phyloP scores from a whole-genome alignment of 331 rosid genomes.

The Prunus yedoensis region DNA sequence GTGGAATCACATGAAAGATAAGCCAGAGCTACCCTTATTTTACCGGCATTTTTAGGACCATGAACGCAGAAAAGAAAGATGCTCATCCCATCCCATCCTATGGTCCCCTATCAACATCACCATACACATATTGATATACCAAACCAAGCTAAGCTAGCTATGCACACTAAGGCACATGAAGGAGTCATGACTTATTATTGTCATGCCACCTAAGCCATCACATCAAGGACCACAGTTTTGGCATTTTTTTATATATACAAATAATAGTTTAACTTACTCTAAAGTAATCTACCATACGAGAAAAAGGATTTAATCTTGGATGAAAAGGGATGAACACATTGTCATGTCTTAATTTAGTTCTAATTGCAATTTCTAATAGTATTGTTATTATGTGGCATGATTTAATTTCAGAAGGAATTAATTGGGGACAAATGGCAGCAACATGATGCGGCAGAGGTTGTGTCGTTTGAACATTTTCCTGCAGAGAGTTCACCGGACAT shows the following conservation, averaged over 20 bases:
- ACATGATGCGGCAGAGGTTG: constrained; percentile 65
- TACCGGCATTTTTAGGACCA: constrained; percentile 30
- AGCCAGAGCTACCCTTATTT: not conserved
- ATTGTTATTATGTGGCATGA: no score
- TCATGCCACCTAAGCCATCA: constrained; percentile 64
- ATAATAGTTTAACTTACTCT: no score
- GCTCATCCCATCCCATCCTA: not conserved
- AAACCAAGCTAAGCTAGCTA: no score
- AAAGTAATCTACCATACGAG: no score
- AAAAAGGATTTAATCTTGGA: no score
- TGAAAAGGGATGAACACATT: no score
- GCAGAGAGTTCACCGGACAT: constrained; percentile 68
- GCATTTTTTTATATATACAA: no score
- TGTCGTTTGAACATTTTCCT: constrained; percentile 77
- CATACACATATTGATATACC: constrained; percentile 17
- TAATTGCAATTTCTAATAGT: no score
- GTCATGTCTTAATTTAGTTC: no score
- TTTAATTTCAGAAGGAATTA: constrained; percentile 31
- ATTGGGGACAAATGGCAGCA: constrained; percentile 48
- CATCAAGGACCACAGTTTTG: constrained; percentile 20
- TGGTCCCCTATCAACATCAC: constrained; percentile 67
- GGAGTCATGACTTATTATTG: constrained; percentile 43
- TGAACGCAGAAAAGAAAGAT: not conserved
- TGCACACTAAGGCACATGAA: not conserved
- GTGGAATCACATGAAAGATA: constrained; percentile 13